Percentiles rank a stretch among this genome's conserved stretches.
Evolutionary conservation across 1,284 basidiomycete genomes (phyloP).

Genomic region (Limonomyces culmigenus): DNA sequence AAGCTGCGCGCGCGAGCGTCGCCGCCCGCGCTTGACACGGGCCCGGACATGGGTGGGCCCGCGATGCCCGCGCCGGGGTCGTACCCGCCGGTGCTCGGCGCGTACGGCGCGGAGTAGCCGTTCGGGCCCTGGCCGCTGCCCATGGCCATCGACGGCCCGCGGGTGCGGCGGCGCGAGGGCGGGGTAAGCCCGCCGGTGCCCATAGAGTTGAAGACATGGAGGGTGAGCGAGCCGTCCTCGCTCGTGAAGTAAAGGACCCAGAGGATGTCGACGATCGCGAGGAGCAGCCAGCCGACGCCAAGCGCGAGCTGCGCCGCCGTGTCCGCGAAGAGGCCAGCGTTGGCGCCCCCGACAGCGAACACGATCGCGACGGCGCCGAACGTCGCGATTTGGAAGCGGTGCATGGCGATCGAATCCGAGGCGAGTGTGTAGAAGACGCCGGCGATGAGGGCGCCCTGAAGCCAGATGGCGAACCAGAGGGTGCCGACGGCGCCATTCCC

Average conservation of each 20-base stretch:
- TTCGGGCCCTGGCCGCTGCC: slow-evolving; percentile 47
- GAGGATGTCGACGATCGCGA: slow-evolving; percentile 79
- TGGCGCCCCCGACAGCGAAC: slow-evolving; percentile 69
- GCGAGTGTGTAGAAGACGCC: slow-evolving; percentile 73
- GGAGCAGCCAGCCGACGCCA: slow-evolving; percentile 87
- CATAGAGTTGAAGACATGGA: slow-evolving; percentile 72
- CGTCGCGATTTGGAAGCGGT: slow-evolving; percentile 76
- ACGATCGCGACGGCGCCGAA: slow-evolving; percentile 81
- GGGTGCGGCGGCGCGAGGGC: slow-evolving; percentile 53
- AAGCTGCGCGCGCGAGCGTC: neutral
- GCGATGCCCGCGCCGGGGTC: slow-evolving; percentile 49
- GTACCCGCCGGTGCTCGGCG: slow-evolving; percentile 25
- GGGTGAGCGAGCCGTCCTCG: slow-evolving; percentile 78
- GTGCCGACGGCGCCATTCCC: slow-evolving; percentile 38
- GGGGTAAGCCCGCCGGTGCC: slow-evolving; percentile 78
- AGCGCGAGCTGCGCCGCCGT: slow-evolving; percentile 55
- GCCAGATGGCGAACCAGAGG: slow-evolving; percentile 88
- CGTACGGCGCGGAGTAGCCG: slow-evolving; percentile 26
- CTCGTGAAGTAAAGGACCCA: slow-evolving; percentile 96
- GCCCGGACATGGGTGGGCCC: slow-evolving; percentile 24
- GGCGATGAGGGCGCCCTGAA: slow-evolving; percentile 68
- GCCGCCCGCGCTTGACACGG: slow-evolving; percentile 7
- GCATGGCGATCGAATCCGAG: slow-evolving; percentile 69
- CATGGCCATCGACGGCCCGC: slow-evolving; percentile 32
- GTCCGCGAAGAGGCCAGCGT: slow-evolving; percentile 42